Base-by-base conservation (phyloP, 257 asterid genomes). In the Fraxinus cuspidata region DNA sequence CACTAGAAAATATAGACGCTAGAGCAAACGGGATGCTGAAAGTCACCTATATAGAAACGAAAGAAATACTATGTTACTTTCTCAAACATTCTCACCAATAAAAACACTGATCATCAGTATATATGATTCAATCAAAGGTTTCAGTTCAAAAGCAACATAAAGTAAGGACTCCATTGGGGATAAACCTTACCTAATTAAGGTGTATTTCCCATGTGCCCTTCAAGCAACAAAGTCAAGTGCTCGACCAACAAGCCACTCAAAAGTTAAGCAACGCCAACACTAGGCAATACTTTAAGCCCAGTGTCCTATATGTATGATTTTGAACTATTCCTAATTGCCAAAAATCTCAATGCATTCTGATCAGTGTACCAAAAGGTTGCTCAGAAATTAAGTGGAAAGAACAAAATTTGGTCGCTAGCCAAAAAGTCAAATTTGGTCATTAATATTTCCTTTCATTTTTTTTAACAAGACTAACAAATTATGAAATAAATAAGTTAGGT, bases 1-100 rank as follows among this genome's bases (percentile, higher is more conserved):
- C 75, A 35, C 94, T 89, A 19, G 97, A 94, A 74, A 86, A 92
- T 77, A 93, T 92, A 63, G 99, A 96, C 40, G 99, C 99, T 75
- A 96, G 70, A 82, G 99, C 98, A 84, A 93, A 96, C 28, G 99
- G 99, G 37, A 93, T 80, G 32, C 97, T 95, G 82, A 40, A 95
- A 51, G 98, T 93, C 9, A 81, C 85, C 99, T 94, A 63, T 63
- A 63, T 3, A 63, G 1, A 27, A 63, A 25, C 10, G 2, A 27
- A 63, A 25, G 19, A 63, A 63, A 63, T 12, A 25, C n/a, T 60
- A 8, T 4, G 25, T 51, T 18, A 51, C 19, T 16, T 49, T 3
- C 19, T 49, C 58, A 49, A 40, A 40, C 11, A 3, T 2, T 42
- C 49, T 42, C 16, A 42, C 49, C 49, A 42, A 42, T 42, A 42